A percentile compares a stretch with the other conserved stretches of the same genome.
Evolutionary conservation across 306 rosid species (phyloP).

Genomic region (Dryas octopetala): DNA sequence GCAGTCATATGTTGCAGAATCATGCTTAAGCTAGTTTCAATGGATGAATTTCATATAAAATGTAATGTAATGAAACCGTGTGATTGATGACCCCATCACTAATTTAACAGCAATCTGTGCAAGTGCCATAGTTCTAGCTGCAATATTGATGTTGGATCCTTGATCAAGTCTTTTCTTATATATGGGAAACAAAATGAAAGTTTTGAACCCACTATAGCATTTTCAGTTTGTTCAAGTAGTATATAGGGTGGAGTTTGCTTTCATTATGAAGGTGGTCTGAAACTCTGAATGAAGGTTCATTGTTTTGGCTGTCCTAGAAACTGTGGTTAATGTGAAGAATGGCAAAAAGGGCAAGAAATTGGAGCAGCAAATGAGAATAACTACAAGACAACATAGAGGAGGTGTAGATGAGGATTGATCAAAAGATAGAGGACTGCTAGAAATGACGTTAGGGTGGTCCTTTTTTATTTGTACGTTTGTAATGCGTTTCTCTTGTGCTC

Average conservation of each 20-base stretch:
- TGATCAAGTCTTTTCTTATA: too few relatives aligned
- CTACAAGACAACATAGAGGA: not conserved
- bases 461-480: not conserved
- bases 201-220: too few relatives aligned
- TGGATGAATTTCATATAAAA: too few relatives aligned
- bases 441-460: not conserved
- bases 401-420: not conserved
- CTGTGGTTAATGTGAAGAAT: not conserved
- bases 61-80: too few relatives aligned
- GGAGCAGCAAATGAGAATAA: not conserved
- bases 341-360: not conserved
- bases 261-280: not conserved
- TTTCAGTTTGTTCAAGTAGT: not conserved
- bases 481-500: not conserved
- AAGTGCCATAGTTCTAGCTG: too few relatives aligned
- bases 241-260: not conserved
- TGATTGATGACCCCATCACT: too few relatives aligned
- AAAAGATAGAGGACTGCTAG: not conserved
- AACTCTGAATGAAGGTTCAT: not conserved
- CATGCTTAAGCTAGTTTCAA: too few relatives aligned
- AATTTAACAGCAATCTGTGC: too few relatives aligned
- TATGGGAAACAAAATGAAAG: too few relatives aligned
- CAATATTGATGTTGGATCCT: too few relatives aligned
- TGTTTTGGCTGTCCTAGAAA: not conserved
- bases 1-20: too few relatives aligned